Evolutionary conservation across 2,329 filamentous ascomycete genomes (phyloP).

Genomic region (Sporothrix euskadiensis): DNA sequence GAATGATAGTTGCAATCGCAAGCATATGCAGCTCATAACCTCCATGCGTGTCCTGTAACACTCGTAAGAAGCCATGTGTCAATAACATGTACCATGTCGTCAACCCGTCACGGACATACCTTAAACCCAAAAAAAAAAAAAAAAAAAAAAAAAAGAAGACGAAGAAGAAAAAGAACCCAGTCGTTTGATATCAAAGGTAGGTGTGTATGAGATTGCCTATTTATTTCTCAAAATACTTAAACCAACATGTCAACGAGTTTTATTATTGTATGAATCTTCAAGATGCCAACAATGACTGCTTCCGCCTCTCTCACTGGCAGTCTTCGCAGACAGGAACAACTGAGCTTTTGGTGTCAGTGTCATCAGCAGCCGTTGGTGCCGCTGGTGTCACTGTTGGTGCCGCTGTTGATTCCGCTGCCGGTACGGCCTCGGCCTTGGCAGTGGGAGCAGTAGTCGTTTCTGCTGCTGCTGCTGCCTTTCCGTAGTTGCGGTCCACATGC

Average conservation of each 20-base stretch:
- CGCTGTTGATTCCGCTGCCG: not conserved
- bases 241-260: too few species aligned
- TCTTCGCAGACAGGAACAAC: constrained; percentile 41
- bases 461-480: constrained; percentile 17
- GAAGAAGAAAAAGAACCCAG: too few species aligned
- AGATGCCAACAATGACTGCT: too few species aligned
- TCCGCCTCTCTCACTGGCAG: constrained; percentile 36
- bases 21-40: not conserved
- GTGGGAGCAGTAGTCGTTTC: not conserved
- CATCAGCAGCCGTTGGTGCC: not conserved
- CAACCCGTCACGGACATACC: too few species aligned
- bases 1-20: constrained; percentile 22
- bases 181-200: too few species aligned
- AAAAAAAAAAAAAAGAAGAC: too few species aligned
- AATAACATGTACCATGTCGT: too few species aligned
- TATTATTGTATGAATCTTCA: too few species aligned
- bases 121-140: too few species aligned
- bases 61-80: not conserved
- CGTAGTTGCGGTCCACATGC: constrained; percentile 67
- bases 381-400: not conserved
- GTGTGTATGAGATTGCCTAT: too few species aligned
- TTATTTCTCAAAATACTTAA: too few species aligned
- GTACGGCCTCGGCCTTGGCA: not conserved
- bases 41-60: not conserved
- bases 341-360: not conserved